phyloP scores from a whole-genome alignment of 1,139 yeast species.

The Saccharomyces hybrid region DNA sequence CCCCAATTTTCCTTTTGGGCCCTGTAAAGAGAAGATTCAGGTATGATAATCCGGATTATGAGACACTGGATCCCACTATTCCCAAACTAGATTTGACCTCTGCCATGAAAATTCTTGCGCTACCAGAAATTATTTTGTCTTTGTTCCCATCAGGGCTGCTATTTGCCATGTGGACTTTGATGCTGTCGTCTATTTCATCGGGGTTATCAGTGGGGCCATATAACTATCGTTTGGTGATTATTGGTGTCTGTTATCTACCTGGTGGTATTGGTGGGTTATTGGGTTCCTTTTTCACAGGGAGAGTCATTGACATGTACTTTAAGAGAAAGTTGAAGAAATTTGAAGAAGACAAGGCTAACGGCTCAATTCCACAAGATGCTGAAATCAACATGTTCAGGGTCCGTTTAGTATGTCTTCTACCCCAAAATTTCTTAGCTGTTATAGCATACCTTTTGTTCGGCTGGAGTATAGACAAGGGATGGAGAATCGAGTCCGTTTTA shows the following conservation, averaged over 20 bases:
- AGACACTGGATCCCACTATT: constrained; percentile 28
- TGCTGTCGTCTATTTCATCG: constrained; percentile 57
- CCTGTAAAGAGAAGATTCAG: constrained; percentile 17
- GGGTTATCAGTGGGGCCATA: constrained; percentile 42
- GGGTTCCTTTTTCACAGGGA: constrained; percentile 46
- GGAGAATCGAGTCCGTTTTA: constrained; percentile 47
- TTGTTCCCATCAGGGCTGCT: constrained; percentile 55
- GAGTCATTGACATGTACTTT: constrained; percentile 41
- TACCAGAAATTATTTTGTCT: constrained; percentile 35
- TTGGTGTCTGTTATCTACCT: constrained; percentile 60
- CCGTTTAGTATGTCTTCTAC: constrained; percentile 38
- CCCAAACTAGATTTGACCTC: constrained; percentile 39
- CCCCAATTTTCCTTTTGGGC: constrained; percentile 39
- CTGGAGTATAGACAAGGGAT: constrained; percentile 54
- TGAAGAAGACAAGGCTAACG: constrained; percentile 22
- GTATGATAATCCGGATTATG: constrained; percentile 28
- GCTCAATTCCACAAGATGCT: constrained; percentile 19
- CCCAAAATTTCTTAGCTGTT: constrained; percentile 35
- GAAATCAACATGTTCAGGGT: constrained; percentile 42
- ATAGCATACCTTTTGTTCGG: constrained; percentile 49
- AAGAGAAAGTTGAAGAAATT: constrained; percentile 22
- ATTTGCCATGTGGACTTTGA: constrained; percentile 63
- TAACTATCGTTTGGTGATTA: constrained; percentile 43
- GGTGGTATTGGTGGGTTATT: constrained; percentile 49
- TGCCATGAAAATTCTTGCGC: constrained; percentile 34